Base-by-base conservation (phyloP, 805 yeast genomes). In the Cyberlindnera petersonii region DNA sequence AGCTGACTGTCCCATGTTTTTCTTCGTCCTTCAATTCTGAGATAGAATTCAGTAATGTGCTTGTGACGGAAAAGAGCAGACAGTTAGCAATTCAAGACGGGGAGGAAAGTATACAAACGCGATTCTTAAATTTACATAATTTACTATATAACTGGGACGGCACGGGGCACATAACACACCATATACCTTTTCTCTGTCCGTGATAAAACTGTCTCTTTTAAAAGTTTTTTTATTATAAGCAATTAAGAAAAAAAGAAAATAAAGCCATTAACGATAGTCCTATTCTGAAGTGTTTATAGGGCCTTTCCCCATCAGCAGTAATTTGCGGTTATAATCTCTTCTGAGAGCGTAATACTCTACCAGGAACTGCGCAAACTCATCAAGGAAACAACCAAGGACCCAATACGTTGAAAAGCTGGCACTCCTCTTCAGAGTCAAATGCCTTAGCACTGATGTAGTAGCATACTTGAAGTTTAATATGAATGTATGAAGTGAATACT, bases 1-100 rank as follows among this genome's bases (percentile, higher is more conserved):
- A 1, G 45, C 9, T 3, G 53, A 19, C 26, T 53, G 58, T 4
- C 60, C 60, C 60, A 55, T 55, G 14, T 9, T 10, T 16, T 14
- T 28, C 14, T n/a, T n/a, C 14, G n/a, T n/a, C n/a, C n/a, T n/a
- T n/a, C n/a, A n/a, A n/a, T n/a, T n/a, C n/a, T n/a, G n/a, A n/a
- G n/a, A n/a, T n/a, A n/a, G n/a, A n/a, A n/a, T n/a, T n/a, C n/a
- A n/a, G n/a, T n/a, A n/a, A n/a, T n/a, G n/a, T n/a, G n/a, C n/a
- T n/a, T n/a, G n/a, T n/a, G n/a, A n/a, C n/a, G n/a, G n/a, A n/a
- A n/a, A n/a, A n/a, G n/a, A n/a, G n/a, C n/a, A n/a, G n/a, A n/a
- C n/a, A n/a, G 11, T 22, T 8, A 22, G 24, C 24, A 22, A 22
- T 9, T 22, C 24, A 11, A 11, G 8, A 22, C 11, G 8, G 11